Evolutionary conservation across 495 filamentous ascomycete genomes (phyloP).

Genomic region (Tricharina praecox): DNA sequence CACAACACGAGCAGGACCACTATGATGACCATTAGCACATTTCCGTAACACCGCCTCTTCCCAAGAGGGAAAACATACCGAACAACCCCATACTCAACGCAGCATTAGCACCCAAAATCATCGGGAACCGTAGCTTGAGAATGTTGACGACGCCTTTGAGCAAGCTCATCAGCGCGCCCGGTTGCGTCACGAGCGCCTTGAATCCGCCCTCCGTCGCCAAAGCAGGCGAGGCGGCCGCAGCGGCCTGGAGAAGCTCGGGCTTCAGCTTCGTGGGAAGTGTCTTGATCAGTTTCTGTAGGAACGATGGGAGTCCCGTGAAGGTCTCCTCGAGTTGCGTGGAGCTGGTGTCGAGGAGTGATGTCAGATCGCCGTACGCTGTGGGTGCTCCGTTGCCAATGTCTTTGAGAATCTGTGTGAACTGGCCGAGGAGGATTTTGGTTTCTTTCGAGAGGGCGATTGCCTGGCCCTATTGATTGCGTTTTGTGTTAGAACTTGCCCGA

Average conservation of each 20-base stretch:
- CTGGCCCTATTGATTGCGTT: conserved; percentile 52
- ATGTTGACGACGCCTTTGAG: conserved; percentile 73
- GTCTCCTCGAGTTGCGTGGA: conserved; percentile 58
- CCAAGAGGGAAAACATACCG: conserved; percentile 36
- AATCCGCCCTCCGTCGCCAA: conserved; percentile 38
- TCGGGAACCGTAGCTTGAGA: conserved; percentile 66
- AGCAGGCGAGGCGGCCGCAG: conserved; percentile 14
- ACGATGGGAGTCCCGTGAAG: conserved; percentile 59
- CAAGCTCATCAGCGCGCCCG: conserved; percentile 65
- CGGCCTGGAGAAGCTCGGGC: conserved; percentile 37
- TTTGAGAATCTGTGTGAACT: conserved; percentile 76
- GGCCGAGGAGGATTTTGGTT: conserved; percentile 57
- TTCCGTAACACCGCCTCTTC: conserved; percentile 3
- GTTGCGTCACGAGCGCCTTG: conserved; percentile 68
- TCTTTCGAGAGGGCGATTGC: conserved; percentile 69
- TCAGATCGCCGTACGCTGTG: conserved; percentile 77
- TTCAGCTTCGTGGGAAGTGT: conserved; percentile 71
- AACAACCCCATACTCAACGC: conserved; percentile 73
- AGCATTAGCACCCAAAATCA: conserved; percentile 67
- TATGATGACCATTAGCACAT: conserved; percentile 24
- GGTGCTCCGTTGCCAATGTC: conserved; percentile 84
- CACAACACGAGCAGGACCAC: conserved; percentile 82
- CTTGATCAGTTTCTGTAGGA: conserved; percentile 73
- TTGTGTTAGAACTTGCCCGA: background rate
- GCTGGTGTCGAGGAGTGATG: conserved; percentile 55